Conservation (phyloP, 306 rosid genomes). For the Glycine latifolia region DNA sequence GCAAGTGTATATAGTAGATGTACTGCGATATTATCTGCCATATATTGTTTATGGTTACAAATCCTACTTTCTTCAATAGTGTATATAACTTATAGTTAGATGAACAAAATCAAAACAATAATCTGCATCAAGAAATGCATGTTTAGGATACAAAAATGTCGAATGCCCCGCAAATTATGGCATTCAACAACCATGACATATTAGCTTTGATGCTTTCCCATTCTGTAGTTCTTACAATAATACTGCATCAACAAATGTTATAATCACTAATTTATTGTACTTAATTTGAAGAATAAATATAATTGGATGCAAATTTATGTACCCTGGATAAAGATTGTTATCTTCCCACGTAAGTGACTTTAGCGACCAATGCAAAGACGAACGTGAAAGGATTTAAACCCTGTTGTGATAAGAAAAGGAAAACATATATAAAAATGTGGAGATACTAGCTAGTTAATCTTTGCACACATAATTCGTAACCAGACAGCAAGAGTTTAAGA, state of each 20-base stretch:
- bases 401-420: slow-evolving; percentile 42
- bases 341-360: slow-evolving; percentile 80
- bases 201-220: slow-evolving; percentile 78
- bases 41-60: slow-evolving; percentile 10
- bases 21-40: slow-evolving; percentile 74
- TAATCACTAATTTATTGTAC: not conserved
- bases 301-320: not conserved
- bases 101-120: not conserved
- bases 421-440: not conserved
- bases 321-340: slow-evolving; percentile 29
- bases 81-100: not conserved
- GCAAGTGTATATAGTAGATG: slow-evolving; percentile 59
- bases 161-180: slow-evolving; percentile 72
- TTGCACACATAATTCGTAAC: not conserved
- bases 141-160: slow-evolving; percentile 87
- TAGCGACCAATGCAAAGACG: too few relatives aligned
- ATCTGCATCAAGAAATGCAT: not conserved
- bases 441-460: not conserved
- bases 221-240: slow-evolving; percentile 71
- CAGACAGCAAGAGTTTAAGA: not conserved
- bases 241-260: slow-evolving; percentile 57
- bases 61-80: too few relatives aligned
- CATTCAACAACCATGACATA: slow-evolving; percentile 93
- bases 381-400: slow-evolving; percentile 94
- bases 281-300: not conserved